Base-by-base conservation (phyloP, 768 basidiomycete species). In the Boletus bicolor region DNA sequence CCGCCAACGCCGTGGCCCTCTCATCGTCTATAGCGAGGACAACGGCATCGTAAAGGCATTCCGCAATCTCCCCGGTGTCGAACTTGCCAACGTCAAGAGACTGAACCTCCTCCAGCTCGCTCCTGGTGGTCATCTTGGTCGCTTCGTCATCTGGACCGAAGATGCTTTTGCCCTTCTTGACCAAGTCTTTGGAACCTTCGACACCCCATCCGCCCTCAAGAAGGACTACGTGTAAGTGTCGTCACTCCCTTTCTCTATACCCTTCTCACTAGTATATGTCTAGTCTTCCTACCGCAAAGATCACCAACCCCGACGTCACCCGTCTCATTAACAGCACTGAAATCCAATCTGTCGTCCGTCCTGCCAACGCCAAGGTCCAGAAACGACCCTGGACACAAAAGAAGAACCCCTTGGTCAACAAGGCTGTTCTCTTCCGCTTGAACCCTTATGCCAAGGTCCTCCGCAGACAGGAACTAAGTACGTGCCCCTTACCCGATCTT, bases 121-220 rank as follows among this genome's bases (percentile, higher is more conserved):
- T 15, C 97, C 97, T 47, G 97, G 97, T 85, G 97, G 97, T 63
- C 97, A 99, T 72, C 86, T 99, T 57, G 97, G 97, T 58, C 93
- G 97, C 60, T 99, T 99, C 79, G 81, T 98, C 73, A 96, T 99
- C 82, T 99, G 97, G 97, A 98, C 97, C 58, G 90, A 96, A 78
- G 82, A 82, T 67, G 97, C 97, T 28, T 97, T 98, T 73, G 81
- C 77, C 51, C 84, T 91, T 61, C 90, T 99, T 54, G 97, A 98
- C 73, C 88, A 93, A 64, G 85, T 98, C 61, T 99, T 89, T 74
- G 97, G 96, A 53, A 98, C 95, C 64, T 91, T 88, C 68, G 93
- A 97, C 68, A 93, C 87, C 79, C 81, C 79, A n/a, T 83, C 93
- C 14, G 68, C 78, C 58, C 79, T 81, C 82, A 97, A 97, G 85